Conservation (phyloP, 257 asterid species). For the Solanum etuberosum region DNA sequence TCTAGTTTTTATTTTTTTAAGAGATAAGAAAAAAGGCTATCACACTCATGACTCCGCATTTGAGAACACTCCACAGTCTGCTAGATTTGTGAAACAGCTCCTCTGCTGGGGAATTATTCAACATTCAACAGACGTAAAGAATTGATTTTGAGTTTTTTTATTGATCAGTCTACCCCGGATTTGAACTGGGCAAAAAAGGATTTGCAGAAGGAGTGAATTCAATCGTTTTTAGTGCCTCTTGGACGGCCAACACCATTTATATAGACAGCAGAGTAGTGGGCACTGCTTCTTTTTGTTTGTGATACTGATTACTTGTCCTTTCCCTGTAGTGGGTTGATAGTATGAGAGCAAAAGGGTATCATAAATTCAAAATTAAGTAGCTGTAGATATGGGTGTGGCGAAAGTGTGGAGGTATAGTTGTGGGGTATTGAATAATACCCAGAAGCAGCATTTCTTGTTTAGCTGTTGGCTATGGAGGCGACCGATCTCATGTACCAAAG, state of each 20-base stretch:
- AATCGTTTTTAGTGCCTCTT: not conserved
- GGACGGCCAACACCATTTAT: not conserved
- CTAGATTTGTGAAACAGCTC: not conserved
- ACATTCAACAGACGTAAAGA: not conserved
- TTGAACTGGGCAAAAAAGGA: not conserved
- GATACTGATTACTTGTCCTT: not conserved
- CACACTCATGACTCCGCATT: not conserved
- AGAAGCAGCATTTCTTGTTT: not conserved
- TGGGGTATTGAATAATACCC: conserved; percentile 23
- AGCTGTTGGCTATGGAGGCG: conserved; percentile 21
- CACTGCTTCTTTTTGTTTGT: not conserved
- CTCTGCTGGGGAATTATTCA: not conserved
- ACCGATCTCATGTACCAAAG: conserved; percentile 66
- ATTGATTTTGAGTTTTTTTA: not conserved
- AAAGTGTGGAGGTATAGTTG: conserved; percentile 34
- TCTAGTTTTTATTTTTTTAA: not conserved
- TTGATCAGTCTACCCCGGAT: not conserved
- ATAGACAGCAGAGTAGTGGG: not conserved
- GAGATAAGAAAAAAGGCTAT: not conserved
- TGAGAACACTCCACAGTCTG: not conserved
- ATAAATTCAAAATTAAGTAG: not conserved
- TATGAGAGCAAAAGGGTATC: not conserved
- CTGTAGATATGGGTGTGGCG: conserved; percentile 58
- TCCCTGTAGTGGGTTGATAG: not conserved
- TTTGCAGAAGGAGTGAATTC: not conserved